phyloP scores from a whole-genome alignment of 1,284 basidiomycete genomes.

The Ustilago crameri region DNA sequence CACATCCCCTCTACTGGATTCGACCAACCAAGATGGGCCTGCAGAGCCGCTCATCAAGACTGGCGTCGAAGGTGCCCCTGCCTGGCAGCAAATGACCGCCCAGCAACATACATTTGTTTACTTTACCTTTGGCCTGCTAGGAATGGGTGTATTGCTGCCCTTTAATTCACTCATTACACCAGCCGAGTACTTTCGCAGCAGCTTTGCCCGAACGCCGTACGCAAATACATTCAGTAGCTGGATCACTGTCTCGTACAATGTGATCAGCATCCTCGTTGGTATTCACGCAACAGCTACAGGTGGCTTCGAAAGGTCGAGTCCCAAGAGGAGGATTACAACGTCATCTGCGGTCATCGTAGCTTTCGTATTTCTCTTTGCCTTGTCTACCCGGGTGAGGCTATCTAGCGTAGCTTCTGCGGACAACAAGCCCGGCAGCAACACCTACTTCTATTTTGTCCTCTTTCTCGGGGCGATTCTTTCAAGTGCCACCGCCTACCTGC shows the following conservation, averaged over 20 bases:
- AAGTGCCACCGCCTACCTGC: conserved; percentile 55
- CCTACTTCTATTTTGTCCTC: conserved; percentile 49
- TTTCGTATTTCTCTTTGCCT: conserved; percentile 38
- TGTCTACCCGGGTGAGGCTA: conserved; percentile 31
- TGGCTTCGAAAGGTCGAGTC: conserved; percentile 45
- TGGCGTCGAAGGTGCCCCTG: conserved; percentile 45
- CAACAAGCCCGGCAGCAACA: conserved; percentile 8
- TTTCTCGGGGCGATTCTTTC: conserved; percentile 44
- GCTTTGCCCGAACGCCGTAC: conserved; percentile 42
- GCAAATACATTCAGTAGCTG: conserved; percentile 59
- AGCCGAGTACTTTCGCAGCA: conserved; percentile 60
- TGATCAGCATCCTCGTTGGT: conserved; percentile 57
- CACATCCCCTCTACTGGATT: conserved; percentile 18
- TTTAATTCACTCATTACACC: conserved; percentile 65
- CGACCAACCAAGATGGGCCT: conserved; percentile 25
- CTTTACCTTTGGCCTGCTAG: conserved; percentile 48
- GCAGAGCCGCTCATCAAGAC: conserved; percentile 44
- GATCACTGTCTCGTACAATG: conserved; percentile 58
- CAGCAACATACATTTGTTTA: conserved; percentile 33
- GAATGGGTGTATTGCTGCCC: conserved; percentile 45
- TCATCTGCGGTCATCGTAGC: conserved; percentile 35
- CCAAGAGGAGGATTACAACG: conserved; percentile 33
- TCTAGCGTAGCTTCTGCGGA: neutral
- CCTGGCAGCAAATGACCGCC: conserved; percentile 36
- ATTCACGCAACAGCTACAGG: conserved; percentile 51